Evolutionary conservation across 2,329 filamentous ascomycete species (phyloP).

Genomic region (Hymenoscyphus albidus): DNA sequence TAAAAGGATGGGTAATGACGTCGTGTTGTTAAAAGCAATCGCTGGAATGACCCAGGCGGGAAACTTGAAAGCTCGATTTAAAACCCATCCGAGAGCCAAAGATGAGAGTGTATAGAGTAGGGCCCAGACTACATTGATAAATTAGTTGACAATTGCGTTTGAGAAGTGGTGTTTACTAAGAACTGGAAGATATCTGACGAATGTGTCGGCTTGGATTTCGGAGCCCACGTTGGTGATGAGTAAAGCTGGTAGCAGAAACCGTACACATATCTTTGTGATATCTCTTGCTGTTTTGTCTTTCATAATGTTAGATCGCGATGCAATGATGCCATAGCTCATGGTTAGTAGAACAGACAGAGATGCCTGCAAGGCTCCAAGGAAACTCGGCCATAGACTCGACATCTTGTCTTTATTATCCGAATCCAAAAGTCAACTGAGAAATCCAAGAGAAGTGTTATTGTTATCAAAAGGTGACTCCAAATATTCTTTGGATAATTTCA

Average conservation of each 20-base stretch:
- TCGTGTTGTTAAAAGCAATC: constrained; percentile 56
- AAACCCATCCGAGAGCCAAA: constrained; percentile 42
- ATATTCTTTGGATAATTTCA: no score
- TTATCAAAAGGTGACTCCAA: background rate
- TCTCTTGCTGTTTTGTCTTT: constrained; percentile 46
- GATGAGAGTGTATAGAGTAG: constrained; percentile 47
- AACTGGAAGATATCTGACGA: constrained; percentile 45
- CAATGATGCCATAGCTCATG: constrained; percentile 48
- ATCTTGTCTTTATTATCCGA: constrained; percentile 8
- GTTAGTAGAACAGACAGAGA: constrained; percentile 51
- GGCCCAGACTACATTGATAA: constrained; percentile 43
- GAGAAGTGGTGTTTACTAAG: constrained; percentile 36
- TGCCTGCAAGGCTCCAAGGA: constrained; percentile 52
- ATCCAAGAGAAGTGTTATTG: background rate
- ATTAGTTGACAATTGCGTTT: constrained; percentile 7
- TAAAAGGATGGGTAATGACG: constrained; percentile 48
- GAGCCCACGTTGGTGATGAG: constrained; percentile 50
- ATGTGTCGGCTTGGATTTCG: constrained; percentile 46
- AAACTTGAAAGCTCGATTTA: constrained; percentile 45
- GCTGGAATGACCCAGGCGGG: constrained; percentile 52
- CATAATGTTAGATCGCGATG: constrained; percentile 48
- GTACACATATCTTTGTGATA: constrained; percentile 49
- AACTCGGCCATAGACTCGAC: constrained; percentile 29
- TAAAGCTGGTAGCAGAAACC: constrained; percentile 50
- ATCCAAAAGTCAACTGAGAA: background rate